phyloP scores from a whole-genome alignment of 768 basidiomycete species.

The Cystobasidium ongulense region DNA sequence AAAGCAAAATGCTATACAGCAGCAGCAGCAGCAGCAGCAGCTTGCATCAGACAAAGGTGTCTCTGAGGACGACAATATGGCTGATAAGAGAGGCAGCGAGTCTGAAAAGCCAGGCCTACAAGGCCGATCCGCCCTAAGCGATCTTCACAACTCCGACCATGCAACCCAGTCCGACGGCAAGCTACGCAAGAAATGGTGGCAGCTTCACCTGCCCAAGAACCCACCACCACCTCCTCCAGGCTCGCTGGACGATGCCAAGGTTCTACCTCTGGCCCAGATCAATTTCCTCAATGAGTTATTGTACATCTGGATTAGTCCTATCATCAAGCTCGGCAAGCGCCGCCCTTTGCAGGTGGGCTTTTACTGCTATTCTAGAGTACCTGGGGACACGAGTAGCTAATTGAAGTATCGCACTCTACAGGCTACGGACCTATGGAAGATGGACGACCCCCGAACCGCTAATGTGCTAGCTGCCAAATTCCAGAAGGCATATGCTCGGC shows the following conservation, averaged over 20 bases:
- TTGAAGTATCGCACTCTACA: constrained; percentile 44
- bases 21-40: not conserved
- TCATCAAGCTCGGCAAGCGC: constrained; percentile 23
- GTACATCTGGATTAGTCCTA: constrained; percentile 22
- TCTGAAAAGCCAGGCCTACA: not conserved
- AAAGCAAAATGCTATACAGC: not conserved
- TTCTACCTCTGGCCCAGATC: not conserved
- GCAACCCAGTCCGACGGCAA: not conserved
- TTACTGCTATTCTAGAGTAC: not conserved
- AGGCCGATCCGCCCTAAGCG: not conserved
- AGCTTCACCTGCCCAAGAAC: constrained; percentile 2
- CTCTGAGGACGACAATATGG: too few relatives aligned
- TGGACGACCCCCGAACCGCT: constrained; percentile 54
- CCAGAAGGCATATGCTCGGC: constrained; percentile 53
- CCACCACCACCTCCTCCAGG: not conserved
- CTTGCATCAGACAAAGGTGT: not conserved
- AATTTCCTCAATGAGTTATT: constrained; percentile 4
- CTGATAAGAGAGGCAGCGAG: not conserved
- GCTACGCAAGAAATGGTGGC: not conserved
- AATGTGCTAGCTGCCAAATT: constrained; percentile 53
- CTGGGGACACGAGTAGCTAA: not conserved
- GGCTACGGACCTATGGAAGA: constrained; percentile 65
- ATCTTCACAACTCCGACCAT: not conserved
- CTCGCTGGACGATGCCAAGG: constrained; percentile 3
- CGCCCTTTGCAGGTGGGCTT: constrained; percentile 16